Conservation (phyloP, 805 yeast genomes). For the Yamadazyma olivae region DNA sequence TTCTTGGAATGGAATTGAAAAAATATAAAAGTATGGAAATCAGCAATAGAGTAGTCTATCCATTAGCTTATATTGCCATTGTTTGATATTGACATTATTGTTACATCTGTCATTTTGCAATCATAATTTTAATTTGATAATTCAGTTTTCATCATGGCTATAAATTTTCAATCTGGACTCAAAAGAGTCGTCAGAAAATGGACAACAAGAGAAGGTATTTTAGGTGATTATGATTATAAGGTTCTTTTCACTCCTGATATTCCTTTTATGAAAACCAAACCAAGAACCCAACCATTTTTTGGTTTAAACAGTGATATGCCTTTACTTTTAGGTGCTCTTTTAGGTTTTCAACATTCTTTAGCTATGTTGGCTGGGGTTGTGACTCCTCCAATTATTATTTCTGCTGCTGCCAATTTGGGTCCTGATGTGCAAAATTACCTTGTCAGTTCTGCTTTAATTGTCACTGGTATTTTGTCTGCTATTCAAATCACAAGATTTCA, state of each 20-base stretch:
- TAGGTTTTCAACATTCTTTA: constrained; percentile 83
- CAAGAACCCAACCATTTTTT: constrained; percentile 71
- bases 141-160: no score
- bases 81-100: no score
- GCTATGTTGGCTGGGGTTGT: constrained; percentile 93
- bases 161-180: no score
- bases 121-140: no score
- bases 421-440: constrained; percentile 32
- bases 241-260: constrained; percentile 74
- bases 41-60: no score
- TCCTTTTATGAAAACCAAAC: constrained; percentile 53
- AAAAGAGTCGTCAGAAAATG: constrained; percentile 31
- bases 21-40: no score
- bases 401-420: constrained; percentile 57
- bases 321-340: constrained; percentile 62
- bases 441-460: constrained; percentile 34
- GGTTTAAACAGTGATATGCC: constrained; percentile 79
- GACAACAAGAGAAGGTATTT: constrained; percentile 72
- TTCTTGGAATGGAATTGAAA: no score
- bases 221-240: constrained; percentile 82
- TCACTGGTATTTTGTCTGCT: constrained; percentile 51
- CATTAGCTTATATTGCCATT: no score
- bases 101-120: no score
- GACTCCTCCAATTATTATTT: constrained; percentile 75
- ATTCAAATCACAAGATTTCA: constrained; percentile 68